These are phyloP conservation scores for Linderina pennispora DNA, from an alignment of 192 early-diverging fungal genomes.

Conservation along the genomic window DNA sequence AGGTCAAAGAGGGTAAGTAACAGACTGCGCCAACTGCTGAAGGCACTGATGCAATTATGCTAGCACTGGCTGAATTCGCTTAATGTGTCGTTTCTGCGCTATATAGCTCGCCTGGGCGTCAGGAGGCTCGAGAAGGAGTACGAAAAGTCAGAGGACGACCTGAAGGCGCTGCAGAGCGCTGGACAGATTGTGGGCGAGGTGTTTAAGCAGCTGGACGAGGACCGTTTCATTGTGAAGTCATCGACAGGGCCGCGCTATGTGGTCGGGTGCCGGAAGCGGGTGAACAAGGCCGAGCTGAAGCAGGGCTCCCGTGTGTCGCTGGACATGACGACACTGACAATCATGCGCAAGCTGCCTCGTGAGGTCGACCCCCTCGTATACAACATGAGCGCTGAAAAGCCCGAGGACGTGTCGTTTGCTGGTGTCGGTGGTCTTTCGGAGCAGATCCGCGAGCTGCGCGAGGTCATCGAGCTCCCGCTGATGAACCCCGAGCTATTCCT, in stretches of 20 bases:
- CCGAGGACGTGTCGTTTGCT: slow-evolving; percentile 91
- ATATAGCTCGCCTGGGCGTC: slow-evolving; percentile 73
- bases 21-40: no score
- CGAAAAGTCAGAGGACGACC: slow-evolving; percentile 95
- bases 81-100: no score
- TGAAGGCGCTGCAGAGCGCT: slow-evolving; percentile 97
- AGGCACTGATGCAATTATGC: no score
- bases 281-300: slow-evolving; percentile 93
- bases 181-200: slow-evolving; percentile 99
- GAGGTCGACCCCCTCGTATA: slow-evolving; percentile 99
- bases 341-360: slow-evolving; percentile 96
- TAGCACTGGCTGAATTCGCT: no score
- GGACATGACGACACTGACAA: slow-evolving; percentile 99
- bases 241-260: slow-evolving; percentile 97
- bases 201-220: slow-evolving; percentile 94
- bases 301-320: slow-evolving; percentile 96
- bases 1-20: slow-evolving; percentile 74
- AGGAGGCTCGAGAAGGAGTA: slow-evolving; percentile 84
- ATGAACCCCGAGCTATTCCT: slow-evolving; percentile 98
- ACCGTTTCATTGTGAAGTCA: slow-evolving; percentile 97
- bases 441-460: slow-evolving; percentile 96
- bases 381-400: slow-evolving; percentile 98
- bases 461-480: slow-evolving; percentile 98
- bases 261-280: slow-evolving; percentile 91
- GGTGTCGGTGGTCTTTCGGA: slow-evolving; percentile 94